Evolutionary conservation across 208 protist species (phyloP), one percentile per base, ranked within the genome.

Genomic region (Trypanosoma rangeli): DNA sequence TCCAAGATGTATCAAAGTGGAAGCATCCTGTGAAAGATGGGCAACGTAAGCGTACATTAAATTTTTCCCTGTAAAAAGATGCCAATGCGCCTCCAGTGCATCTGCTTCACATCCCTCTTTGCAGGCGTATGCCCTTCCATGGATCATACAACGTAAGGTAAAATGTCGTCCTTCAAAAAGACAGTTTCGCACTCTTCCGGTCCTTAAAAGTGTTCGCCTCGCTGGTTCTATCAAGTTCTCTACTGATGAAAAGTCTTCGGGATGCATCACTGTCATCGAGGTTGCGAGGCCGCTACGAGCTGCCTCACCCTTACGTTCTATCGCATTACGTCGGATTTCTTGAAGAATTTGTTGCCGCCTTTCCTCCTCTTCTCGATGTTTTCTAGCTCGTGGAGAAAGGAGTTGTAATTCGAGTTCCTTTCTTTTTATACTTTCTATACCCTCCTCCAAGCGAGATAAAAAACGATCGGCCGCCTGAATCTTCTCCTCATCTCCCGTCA

Each of bases 41-140:
- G 87, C 88, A 0, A 94, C 56, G 70, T 85, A 86, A 13, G 85
- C 68, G 66, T 96, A 96, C 13, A 96, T 18, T 5, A 90, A 70
- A 56, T 84, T 87, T 76, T 78, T 87, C 20, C 86, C 78, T 1
- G 81, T 80, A 33, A 87, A 68, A 33, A 94, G 70, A 73, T 96
- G 91, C 89, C 91, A 96, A 72, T 96, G 91, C 0, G 80, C 87
- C 59, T 96, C 88, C 29, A 96, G 31, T 57, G 67, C 89, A 28
- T 87, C 55, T 57, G 74, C 64, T 1, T 22, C 64, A 67, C 91
- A 96, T 31, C 83, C 82, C 69, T 93, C 78, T 15, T 77, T 84
- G 74, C 91, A 96, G 0, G 72, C 83, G 52, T 89, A 96, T 26
- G 85, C 83, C 57, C 88, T 80, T 52, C 91, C 91, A 68, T 84